phyloP scores from a whole-genome alignment of 768 basidiomycete species.

The Russula brevipes region DNA sequence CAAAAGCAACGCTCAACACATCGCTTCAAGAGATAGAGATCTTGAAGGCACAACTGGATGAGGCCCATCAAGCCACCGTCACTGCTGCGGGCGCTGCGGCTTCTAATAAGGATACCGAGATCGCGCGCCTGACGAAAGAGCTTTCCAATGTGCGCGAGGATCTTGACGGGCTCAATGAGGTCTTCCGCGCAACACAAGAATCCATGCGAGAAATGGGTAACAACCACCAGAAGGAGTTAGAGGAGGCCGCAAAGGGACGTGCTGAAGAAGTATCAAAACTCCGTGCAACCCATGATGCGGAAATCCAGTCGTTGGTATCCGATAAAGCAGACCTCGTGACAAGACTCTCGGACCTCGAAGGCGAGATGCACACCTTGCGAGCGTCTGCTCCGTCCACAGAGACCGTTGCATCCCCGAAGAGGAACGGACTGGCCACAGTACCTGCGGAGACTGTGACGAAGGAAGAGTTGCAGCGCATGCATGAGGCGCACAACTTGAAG shows the following conservation, averaged over 20 bases:
- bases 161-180: slow-evolving; percentile 56
- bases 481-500: slow-evolving; percentile 83
- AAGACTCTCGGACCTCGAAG: slow-evolving; percentile 68
- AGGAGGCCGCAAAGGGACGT: slow-evolving; percentile 64
- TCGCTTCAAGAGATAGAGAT: slow-evolving; percentile 50
- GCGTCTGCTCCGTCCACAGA: slow-evolving; percentile 48
- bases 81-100: slow-evolving; percentile 33
- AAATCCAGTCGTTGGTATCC: slow-evolving; percentile 48
- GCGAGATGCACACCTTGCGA: slow-evolving; percentile 63
- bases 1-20: slow-evolving; percentile 54
- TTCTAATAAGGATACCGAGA: slow-evolving; percentile 49
- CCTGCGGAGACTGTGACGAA: slow-evolving; percentile 53
- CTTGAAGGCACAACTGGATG: slow-evolving; percentile 60
- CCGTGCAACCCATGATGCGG: slow-evolving; percentile 53
- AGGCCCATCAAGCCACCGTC: slow-evolving; percentile 45
- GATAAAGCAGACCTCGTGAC: slow-evolving; percentile 61
- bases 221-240: slow-evolving; percentile 67
- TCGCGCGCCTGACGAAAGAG: slow-evolving; percentile 52
- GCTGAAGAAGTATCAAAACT: slow-evolving; percentile 67
- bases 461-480: slow-evolving; percentile 70
- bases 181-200: slow-evolving; percentile 61
- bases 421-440: slow-evolving; percentile 45
- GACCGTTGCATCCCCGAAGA: slow-evolving; percentile 45
- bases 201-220: slow-evolving; percentile 66
- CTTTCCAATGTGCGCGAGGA: slow-evolving; percentile 65